Base-by-base conservation (phyloP, 2,329 filamentous ascomycete genomes). In the Ramularia collo-cygni region DNA sequence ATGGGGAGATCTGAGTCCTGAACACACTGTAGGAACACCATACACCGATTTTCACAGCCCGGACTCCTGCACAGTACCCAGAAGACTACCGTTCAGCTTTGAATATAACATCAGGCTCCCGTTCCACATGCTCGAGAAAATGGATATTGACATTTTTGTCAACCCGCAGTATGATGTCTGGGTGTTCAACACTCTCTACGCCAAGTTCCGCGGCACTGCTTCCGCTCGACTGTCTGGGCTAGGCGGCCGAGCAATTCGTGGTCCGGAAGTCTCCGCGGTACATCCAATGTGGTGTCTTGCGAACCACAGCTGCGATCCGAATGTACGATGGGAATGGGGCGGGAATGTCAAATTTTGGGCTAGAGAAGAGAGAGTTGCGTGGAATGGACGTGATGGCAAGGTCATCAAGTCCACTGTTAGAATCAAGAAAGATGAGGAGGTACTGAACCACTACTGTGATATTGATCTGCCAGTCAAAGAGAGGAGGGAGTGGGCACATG, bases 281-380 rank as follows among this genome's bases (percentile, higher is more conserved):
- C 89, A 96, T 65, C 88, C 90, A 2, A 79, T 94, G 53, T 98
- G 92, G 88, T 96, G 89, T 64, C 72, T 96, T 19, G 89, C 90
- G 18, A 98, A 98, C 57, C 92, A 98, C 61, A 87, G 88, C 61
- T 98, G 92, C 64, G 81, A 95, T 59, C 92, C 92, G 7, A 95
- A 95, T 61, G 88, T 96, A 28, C 77, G 77, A 3, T 98, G 92
- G 92, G 85, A 94, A 56, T 95, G 89, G 86, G 80, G 83, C 18
- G 85, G 84, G 1, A 75, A 74, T 37, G 89, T 92, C 74, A 75
- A 77, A 26, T 76, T 92, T 44, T 77, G 70, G 69, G 76, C 77
- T 2, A 69, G 79, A 34, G 68, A 78, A 46, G 66, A 72, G 47
- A 68, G 77, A 27, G 69, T 83, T 4, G 64, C 74, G 4, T 74